These are phyloP conservation scores for Dichotomocladium elegans DNA, from an alignment of 371 early-diverging fungal species.

Conservation along the genomic window DNA sequence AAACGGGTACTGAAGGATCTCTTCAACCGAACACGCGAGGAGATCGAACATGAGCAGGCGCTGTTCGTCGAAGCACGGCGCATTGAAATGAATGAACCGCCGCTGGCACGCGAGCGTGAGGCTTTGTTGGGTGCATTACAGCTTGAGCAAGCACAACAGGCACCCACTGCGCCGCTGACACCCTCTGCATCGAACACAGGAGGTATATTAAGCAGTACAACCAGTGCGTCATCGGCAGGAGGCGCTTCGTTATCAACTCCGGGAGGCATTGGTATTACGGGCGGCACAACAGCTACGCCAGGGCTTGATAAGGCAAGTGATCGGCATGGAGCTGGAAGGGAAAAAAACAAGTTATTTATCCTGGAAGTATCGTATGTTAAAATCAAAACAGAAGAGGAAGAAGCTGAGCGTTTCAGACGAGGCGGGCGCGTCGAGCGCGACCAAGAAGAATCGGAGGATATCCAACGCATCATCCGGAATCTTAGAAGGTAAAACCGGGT, in stretches of 20 bases:
- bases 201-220: neutral
- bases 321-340: too few relatives aligned
- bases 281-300: constrained; percentile 26
- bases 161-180: constrained; percentile 36
- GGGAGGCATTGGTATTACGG: constrained; percentile 37
- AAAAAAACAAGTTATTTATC: constrained; percentile 18
- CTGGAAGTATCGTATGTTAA: neutral
- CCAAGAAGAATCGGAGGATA: constrained; percentile 33
- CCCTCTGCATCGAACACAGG: constrained; percentile 15
- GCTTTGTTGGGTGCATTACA: constrained; percentile 59
- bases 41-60: constrained; percentile 82
- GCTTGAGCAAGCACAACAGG: constrained; percentile 50
- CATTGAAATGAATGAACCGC: constrained; percentile 74
- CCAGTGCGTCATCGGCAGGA: constrained; percentile 2
- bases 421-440: too few relatives aligned
- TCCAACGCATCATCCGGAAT: constrained; percentile 32
- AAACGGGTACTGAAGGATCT: constrained; percentile 73
- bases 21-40: constrained; percentile 69
- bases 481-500: constrained; percentile 19
- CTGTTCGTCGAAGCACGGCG: constrained; percentile 72
- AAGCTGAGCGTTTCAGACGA: constrained; percentile 15
- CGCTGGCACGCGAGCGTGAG: constrained; percentile 73
- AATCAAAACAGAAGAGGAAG: constrained; percentile 30
- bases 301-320: constrained; percentile 7
- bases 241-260: constrained; percentile 19